Base-by-base conservation (phyloP, 1,284 basidiomycete genomes). In the Rhodotorula sp. region DNA sequence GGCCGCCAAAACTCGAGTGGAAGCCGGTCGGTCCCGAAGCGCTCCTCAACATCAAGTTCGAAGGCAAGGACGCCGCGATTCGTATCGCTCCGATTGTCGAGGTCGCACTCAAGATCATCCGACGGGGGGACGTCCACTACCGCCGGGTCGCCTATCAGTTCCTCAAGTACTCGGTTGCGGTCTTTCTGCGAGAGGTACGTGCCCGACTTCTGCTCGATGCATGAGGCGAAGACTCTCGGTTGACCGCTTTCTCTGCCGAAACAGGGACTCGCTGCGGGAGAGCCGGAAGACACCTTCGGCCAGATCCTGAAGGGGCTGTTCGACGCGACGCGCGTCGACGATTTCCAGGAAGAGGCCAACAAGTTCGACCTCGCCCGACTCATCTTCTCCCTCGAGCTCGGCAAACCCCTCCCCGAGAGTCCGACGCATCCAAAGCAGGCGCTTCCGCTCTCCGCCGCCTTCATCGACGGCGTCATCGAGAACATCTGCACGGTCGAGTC, bases 1-100 rank as follows among this genome's bases (percentile, higher is more conserved):
- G 89, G 70, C 90, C 91, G 70, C 91, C 95, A 60, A 80, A 86
- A 49, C 82, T 99, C 59, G 85, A 87, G 53, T 96, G 90, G 80
- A 85, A 84, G 30, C 84, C 88, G 60, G 85, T 87, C 70, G 87
- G 89, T 0, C 87, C 90, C 62, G 84, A 88, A 4, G 86, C 91
- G 8, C 87, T 86, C 69, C 83, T 91, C 44, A 81, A 86, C 0
- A 82, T 97, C 49, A 88, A 89, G 17, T 93, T 97, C 75, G 84
- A 88, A 59, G 89, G 89, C 18, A 85, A 85, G 56, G 79, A 82
- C n/a, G 87, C 89, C 73, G 86, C 83, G 63, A 84, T 98, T 62
- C 59, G 71, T 0, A 82, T 99, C 37, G 85, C 84, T 20, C 87
- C 92, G 0, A 83, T 92, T 65, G 86, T 89, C n/a, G 81, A 83